Conservation (phyloP, 2,329 filamentous ascomycete species). For the Biscogniauxia mediterranea region DNA sequence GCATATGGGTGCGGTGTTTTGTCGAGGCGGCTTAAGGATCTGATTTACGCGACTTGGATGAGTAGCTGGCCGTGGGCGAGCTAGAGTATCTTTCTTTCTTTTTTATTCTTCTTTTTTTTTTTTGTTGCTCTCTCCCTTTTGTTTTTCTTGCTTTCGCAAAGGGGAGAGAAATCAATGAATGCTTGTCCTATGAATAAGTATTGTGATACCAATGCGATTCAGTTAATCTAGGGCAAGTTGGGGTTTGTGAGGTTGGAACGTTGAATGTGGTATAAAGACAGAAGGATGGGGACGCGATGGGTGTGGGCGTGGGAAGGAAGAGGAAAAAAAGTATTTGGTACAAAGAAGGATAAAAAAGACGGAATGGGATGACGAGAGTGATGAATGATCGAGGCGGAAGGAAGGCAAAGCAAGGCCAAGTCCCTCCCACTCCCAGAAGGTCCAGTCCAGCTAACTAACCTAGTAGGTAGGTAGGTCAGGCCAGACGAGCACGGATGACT, state of each 20-base stretch:
- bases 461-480: neutral
- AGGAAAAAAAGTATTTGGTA: constrained; percentile 16
- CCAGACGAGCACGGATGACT: neutral
- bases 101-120: constrained; percentile 1
- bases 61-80: constrained; percentile 9
- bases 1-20: constrained; percentile 16
- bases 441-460: neutral
- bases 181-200: constrained; percentile 2
- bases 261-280: constrained; percentile 7
- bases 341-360: constrained; percentile 23
- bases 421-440: neutral
- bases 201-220: constrained; percentile 11
- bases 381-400: constrained; percentile 1
- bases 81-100: constrained; percentile 2
- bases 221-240: constrained; percentile 8
- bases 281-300: constrained; percentile 18
- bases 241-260: neutral
- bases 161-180: neutral
- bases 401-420: neutral
- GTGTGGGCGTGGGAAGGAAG: neutral
- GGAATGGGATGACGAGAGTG: constrained; percentile 20
- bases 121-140: neutral
- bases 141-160: neutral
- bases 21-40: constrained; percentile 2
- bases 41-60: constrained; percentile 9